Evolutionary conservation across 768 basidiomycete genomes (phyloP), one percentile per base, ranked within the genome.

Genomic region (Amylocystis lapponica): DNA sequence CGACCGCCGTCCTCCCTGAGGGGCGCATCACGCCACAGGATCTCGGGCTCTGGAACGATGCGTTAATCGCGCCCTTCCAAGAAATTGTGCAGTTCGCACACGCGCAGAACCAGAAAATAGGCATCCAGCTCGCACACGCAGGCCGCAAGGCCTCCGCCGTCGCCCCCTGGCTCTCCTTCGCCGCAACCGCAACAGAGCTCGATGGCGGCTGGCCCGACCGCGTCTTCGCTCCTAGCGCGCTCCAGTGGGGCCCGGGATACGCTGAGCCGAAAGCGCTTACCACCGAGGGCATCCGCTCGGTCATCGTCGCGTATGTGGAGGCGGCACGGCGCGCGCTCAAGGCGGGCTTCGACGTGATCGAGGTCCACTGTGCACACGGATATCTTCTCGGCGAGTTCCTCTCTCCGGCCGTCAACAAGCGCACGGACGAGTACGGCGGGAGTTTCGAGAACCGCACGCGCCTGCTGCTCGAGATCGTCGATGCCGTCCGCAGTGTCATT

Each of bases 41-140:
- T 47, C 22, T 45, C 8, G 83, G 82, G 5, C 54, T 86, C 41
- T 86, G 83, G 83, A 61, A 67, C 19, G 83, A 83, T 46, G 65
- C 66, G 2, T 83, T 86, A 27, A 69, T 64, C 49, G 66, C 60
- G 13, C 51, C 62, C 2, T 55, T 75, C 31, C 66, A 71, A 43
- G 57, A 71, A 27, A 68, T 88, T 49, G 74, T 80, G 53, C 75
- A 81, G 45, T 85, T 86, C 41, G 81, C 81, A n/a, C 81, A 85
- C 55, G 75, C 78, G 1, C 81, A 83, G 51, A 74, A 70, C 36
- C 78, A 83, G 55, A 79, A 80, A 36, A 74, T 88, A 16, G 86
- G 68, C 8, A 80, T 88, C 42, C 88, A 90, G 58, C 72, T 89
- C 14, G 80, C 74, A 0, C 86, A 90, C 49, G 82, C 84, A 0